Evolutionary conservation across 2,329 filamentous ascomycete genomes (phyloP), one percentile per base, ranked within the genome.

Genomic region (Pseudonectria buxi): DNA sequence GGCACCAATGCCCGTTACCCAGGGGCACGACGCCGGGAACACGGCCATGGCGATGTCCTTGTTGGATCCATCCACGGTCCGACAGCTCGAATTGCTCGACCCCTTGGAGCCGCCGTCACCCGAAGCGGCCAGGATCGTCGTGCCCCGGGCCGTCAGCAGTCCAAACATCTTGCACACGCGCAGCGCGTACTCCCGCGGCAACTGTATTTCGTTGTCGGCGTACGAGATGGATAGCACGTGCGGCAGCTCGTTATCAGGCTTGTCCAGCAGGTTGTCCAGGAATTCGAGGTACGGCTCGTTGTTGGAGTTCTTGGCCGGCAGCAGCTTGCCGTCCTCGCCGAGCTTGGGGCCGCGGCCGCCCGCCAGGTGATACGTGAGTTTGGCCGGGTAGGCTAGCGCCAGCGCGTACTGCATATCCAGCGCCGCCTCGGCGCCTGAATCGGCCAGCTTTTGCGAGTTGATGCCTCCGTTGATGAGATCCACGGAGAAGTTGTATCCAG

Each of bases 21-120:
- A 86, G 0, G 81, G 81, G 47, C 82, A 86, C 0, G 72, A 71
- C 0, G 72, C 73, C 0, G 82, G 82, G 57, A 85, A 86, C 5
- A 68, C 71, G 1, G 78, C 69, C 22, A 77, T 62, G 50, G 81
- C 77, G 14, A 69, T 64, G 9, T 69, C 69, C 2, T 63, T 69
- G 39, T 73, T 67, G 28, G 59, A 65, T 14, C 77, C 78, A 37
- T 82, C 76, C 50, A 80, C 78, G 37, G 67, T 68, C 33, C 66
- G 59, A 59, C 79, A 84, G 14, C 45, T 51, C 39, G 76, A 79
- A 39, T 59, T 53, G 12, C 59, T 61, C 3, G 58, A 62, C 4
- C 66, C 67, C 3, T 59, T 60, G 3, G 65, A 60, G 14, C 71
- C 72, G 18, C 63, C 64, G 42, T 78, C 74, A 3, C 74, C 74